Percentiles rank a stretch among this genome's conserved stretches.
These are phyloP conservation scores for Telfairia occidentalis DNA, from an alignment of 331 rosid genomes.

Conservation along the genomic window DNA sequence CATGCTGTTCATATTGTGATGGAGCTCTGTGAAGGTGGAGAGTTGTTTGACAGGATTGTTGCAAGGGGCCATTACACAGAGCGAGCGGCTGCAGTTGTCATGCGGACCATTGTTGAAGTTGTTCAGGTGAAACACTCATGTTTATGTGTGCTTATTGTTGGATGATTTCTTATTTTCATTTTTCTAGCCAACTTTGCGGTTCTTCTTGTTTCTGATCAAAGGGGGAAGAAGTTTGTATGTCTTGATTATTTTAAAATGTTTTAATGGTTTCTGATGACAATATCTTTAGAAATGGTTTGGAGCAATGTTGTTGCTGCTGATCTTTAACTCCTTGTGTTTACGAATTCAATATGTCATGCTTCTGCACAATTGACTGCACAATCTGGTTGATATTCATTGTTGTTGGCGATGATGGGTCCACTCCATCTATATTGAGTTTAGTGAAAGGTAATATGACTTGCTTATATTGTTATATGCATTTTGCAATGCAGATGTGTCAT, in stretches of 20 bases:
- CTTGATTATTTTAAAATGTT: background rate
- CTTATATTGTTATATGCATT: slow-evolving; percentile 11
- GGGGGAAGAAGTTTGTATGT: background rate
- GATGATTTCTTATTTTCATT: too few species aligned
- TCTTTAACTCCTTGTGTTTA: background rate
- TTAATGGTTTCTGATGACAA: background rate
- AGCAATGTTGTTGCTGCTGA: background rate
- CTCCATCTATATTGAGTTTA: background rate
- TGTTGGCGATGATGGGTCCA: background rate
- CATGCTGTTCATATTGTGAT: slow-evolving; percentile 44
- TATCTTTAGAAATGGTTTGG: background rate
- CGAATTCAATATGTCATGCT: background rate
- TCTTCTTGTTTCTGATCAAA: background rate
- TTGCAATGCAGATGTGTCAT: slow-evolving; percentile 36
- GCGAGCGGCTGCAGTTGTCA: slow-evolving; percentile 40
- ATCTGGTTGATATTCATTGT: background rate
- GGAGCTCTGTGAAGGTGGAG: slow-evolving; percentile 53
- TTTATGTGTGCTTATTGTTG: background rate
- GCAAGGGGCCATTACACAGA: slow-evolving; percentile 51
- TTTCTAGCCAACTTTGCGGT: background rate
- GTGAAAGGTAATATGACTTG: background rate
- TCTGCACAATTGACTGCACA: background rate
- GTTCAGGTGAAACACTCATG: slow-evolving; percentile 25
- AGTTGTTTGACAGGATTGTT: slow-evolving; percentile 48
- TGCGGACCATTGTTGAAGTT: slow-evolving; percentile 44